Base-by-base conservation (phyloP, 2,329 filamentous ascomycete genomes). In the Lachnellula hyalina region DNA sequence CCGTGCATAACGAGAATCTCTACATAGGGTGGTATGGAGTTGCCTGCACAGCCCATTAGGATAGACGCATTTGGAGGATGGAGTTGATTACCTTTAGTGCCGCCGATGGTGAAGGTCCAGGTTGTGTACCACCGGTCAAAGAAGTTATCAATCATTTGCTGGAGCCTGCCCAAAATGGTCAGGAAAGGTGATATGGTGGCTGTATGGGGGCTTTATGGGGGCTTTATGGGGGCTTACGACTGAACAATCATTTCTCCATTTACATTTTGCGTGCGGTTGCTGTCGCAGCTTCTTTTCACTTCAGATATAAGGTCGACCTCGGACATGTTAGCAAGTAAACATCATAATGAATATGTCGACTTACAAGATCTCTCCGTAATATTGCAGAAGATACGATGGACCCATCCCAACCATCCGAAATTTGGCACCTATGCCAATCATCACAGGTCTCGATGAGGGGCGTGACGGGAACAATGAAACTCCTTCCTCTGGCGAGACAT, bases 1-100 rank as follows among this genome's bases (percentile, higher is more conserved):
- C 86, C 89, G 61, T 90, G 86, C 0, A 82, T 86, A 40, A 88
- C 83, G 3, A 90, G 75, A 51, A 90, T 89, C 55, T 90, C 86
- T 25, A 90, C 86, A 58, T 90, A 90, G 0, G 86, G 85, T 0
- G 86, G 86, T 0, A 90, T 76, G 1, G 75, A 75, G 15, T 75
- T 74, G 51, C 82, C 77, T 76, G 65, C 2, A 28, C 9, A 19
- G 8, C 45, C 3, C 15, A 11, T 25, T 32, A 25, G 17, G 58
- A 25, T 53, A 61, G 47, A 7, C 2, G 32, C 14, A 17, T n/a
- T 57, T 11, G 38, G 5, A 3, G 15, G 9, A 44, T 28, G 19
- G 35, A 28, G 23, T 5, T 9, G 36, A 49, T 70, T 64, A 69
- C 78, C 73, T 59, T 75, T 76, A 7, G 77, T 78, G 47, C 75